Conservation (phyloP, 805 yeast species). For the Monosporozyma unispora region DNA sequence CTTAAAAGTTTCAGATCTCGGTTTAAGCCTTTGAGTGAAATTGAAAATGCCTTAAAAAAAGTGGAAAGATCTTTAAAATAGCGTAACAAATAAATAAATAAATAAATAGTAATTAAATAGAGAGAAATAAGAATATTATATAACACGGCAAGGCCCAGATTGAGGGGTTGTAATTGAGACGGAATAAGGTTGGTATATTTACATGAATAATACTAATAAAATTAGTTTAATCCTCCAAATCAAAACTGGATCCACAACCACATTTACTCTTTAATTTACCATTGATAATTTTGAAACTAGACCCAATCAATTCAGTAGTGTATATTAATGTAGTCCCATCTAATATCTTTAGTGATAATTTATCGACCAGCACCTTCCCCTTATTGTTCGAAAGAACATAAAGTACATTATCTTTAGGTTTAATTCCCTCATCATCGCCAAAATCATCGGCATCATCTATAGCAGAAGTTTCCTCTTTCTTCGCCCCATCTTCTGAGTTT, state of each 20-base stretch:
- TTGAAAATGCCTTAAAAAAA: no score
- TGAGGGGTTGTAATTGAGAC: background rate
- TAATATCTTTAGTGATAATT: constrained; percentile 66
- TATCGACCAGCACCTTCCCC: constrained; percentile 71
- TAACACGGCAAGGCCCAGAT: background rate
- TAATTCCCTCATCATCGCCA: constrained; percentile 22
- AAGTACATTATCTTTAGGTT: constrained; percentile 11
- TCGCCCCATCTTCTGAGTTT: background rate
- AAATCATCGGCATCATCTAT: constrained; percentile 9
- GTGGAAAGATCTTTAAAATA: background rate
- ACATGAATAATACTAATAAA: background rate
- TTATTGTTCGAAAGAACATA: constrained; percentile 40
- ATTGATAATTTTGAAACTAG: constrained; percentile 85
- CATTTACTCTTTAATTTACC: constrained; percentile 80
- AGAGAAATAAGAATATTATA: background rate
- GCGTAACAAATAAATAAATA: background rate
- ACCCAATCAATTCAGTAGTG: constrained; percentile 87
- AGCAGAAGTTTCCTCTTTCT: constrained; percentile 13
- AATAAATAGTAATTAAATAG: background rate
- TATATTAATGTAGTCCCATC: constrained; percentile 83
- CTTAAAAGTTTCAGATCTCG: background rate
- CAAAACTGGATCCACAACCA: constrained; percentile 78
- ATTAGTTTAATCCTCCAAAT: constrained; percentile 41
- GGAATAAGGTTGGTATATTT: background rate
- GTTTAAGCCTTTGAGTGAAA: background rate